Conservation (phyloP, 2,329 filamentous ascomycete genomes). For the Lithohypha guttulata region DNA sequence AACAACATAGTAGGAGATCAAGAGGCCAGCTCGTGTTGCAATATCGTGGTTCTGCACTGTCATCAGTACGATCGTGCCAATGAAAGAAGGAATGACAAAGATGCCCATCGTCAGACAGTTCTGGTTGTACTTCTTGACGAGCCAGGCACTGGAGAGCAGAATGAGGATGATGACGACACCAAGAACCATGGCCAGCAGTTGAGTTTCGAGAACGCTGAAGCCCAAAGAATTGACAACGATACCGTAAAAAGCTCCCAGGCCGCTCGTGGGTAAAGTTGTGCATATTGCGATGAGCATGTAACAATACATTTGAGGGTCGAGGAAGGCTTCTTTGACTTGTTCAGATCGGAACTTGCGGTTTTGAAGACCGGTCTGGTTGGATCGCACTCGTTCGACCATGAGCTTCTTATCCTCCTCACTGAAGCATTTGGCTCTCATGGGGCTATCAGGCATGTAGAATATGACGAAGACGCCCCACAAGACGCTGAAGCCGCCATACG, state of each 20-base stretch:
- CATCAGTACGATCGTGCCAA: slow-evolving; percentile 64
- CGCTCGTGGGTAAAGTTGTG: slow-evolving; percentile 62
- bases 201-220: slow-evolving; percentile 56
- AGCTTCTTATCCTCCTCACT: slow-evolving; percentile 54
- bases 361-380: slow-evolving; percentile 52
- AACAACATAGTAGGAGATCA: slow-evolving; percentile 66
- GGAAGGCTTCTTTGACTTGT: slow-evolving; percentile 47
- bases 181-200: slow-evolving; percentile 64
- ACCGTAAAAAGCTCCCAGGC: slow-evolving; percentile 52
- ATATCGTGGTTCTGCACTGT: slow-evolving; percentile 50
- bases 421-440: slow-evolving; percentile 62
- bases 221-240: slow-evolving; percentile 60
- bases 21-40: slow-evolving; percentile 52
- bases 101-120: slow-evolving; percentile 56
- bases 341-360: slow-evolving; percentile 44
- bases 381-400: slow-evolving; percentile 50
- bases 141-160: slow-evolving; percentile 53
- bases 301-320: slow-evolving; percentile 56
- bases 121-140: slow-evolving; percentile 59
- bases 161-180: slow-evolving; percentile 64
- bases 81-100: slow-evolving; percentile 58
- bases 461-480: slow-evolving; percentile 55
- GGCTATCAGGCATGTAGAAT: slow-evolving; percentile 56
- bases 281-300: slow-evolving; percentile 58
- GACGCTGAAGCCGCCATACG: slow-evolving; percentile 53